Percentiles rank a stretch among this genome's conserved stretches.
phyloP scores from a whole-genome alignment of 2,329 filamentous ascomycete genomes.

The Verticillium nubilum region DNA sequence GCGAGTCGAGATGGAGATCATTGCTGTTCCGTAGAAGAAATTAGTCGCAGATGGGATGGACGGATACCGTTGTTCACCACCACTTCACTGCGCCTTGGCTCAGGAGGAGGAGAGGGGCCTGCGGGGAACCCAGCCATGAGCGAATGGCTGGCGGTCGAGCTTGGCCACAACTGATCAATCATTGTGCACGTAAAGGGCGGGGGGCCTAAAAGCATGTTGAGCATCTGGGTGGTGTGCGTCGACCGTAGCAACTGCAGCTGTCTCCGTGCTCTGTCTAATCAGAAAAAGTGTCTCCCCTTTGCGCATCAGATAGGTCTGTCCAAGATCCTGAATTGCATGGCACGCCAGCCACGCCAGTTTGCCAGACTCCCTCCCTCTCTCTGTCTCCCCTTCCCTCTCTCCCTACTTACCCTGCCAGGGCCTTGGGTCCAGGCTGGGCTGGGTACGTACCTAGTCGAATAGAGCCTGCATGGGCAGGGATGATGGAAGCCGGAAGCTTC shows the following conservation, averaged over 20 bases:
- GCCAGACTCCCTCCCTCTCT: too few relatives aligned
- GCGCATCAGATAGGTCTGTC: too few relatives aligned
- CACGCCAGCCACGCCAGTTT: too few relatives aligned
- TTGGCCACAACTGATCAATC: neutral
- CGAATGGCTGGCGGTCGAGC: neutral
- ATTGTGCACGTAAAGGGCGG: neutral
- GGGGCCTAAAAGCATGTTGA: too few relatives aligned
- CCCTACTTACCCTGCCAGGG: too few relatives aligned
- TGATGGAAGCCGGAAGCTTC: neutral
- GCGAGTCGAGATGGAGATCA: neutral
- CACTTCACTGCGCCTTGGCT: neutral
- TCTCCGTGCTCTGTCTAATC: too few relatives aligned
- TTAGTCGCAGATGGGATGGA: neutral
- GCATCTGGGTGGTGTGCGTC: too few relatives aligned
- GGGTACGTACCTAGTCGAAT: neutral
- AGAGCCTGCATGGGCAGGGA: neutral
- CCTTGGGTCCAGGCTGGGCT: neutral
- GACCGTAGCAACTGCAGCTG: too few relatives aligned
- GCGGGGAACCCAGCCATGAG: neutral
- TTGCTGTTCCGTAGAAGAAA: neutral
- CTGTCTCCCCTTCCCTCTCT: too few relatives aligned
- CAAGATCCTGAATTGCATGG: too few relatives aligned
- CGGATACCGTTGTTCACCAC: neutral
- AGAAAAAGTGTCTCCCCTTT: too few relatives aligned
- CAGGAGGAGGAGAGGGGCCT: neutral